Conservation (phyloP, 768 basidiomycete species). For the Mycena amicta region DNA sequence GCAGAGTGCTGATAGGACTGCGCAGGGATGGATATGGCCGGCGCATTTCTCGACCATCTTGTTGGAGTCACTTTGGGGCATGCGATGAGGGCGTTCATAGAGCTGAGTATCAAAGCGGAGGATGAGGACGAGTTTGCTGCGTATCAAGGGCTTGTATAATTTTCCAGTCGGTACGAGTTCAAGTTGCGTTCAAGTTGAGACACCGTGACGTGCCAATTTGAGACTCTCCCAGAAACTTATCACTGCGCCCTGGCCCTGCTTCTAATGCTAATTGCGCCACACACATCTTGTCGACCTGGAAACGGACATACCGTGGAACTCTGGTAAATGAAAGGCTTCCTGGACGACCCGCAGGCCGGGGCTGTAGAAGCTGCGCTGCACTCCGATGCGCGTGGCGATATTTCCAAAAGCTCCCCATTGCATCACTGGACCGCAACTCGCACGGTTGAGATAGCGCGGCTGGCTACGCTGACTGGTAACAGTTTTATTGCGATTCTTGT, state of each 20-base stretch:
- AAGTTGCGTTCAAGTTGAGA: background rate
- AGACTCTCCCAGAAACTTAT: no score
- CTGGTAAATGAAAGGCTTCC: no score
- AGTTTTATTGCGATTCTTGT: background rate
- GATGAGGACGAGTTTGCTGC: slow-evolving; percentile 33
- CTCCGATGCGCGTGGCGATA: background rate
- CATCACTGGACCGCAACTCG: no score
- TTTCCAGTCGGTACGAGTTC: background rate
- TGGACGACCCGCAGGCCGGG: background rate
- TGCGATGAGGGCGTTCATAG: slow-evolving; percentile 22
- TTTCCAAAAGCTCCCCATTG: no score
- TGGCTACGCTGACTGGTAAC: no score
- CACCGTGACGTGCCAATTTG: background rate
- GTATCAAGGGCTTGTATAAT: slow-evolving; percentile 26
- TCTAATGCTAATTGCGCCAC: background rate
- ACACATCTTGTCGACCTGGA: background rate
- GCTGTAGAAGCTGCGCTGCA: background rate
- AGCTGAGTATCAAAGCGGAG: slow-evolving; percentile 23
- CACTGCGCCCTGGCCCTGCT: background rate
- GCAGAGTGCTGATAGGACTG: background rate
- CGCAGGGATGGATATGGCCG: slow-evolving; percentile 35
- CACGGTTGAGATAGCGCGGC: no score
- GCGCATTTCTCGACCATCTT: slow-evolving; percentile 36
- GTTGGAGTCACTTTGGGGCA: slow-evolving; percentile 24
- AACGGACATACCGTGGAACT: background rate